Evolutionary conservation across 2,329 filamentous ascomycete species (phyloP).

Genomic region (Fusarium torulosum): DNA sequence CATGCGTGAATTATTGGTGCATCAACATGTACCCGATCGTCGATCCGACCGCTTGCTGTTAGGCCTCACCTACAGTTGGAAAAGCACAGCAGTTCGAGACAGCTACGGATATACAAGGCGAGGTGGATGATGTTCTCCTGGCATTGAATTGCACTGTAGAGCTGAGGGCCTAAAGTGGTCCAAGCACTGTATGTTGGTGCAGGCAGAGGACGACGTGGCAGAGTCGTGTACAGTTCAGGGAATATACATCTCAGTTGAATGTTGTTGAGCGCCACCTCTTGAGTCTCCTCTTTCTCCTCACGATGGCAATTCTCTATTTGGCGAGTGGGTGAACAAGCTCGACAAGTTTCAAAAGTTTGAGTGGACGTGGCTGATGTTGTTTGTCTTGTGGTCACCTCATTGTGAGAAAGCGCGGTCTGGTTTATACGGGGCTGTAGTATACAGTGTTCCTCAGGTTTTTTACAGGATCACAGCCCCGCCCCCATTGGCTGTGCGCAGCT

Average conservation of each 20-base stretch:
- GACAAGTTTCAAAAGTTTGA: not conserved
- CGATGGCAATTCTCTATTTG: too few species aligned
- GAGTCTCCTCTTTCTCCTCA: not conserved
- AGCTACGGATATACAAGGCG: not conserved
- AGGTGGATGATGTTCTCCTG: not conserved
- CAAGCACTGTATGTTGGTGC: constrained; percentile 4
- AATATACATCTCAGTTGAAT: too few species aligned
- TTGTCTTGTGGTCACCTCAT: not conserved
- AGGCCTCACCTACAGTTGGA: constrained; percentile 10
- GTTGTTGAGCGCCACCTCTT: constrained; percentile 2
- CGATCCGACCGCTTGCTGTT: constrained; percentile 20
- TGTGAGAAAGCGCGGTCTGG: not conserved
- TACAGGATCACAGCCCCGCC: not conserved
- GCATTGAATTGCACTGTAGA: constrained; percentile 25
- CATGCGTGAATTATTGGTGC: constrained; percentile 5
- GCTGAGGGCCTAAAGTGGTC: constrained; percentile 14
- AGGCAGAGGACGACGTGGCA: constrained; percentile 21
- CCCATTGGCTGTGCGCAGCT: not conserved
- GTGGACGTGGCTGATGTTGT: not conserved
- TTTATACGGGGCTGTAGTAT: not conserved
- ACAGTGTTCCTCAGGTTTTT: not conserved
- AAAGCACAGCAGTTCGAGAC: not conserved
- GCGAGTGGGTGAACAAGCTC: too few species aligned
- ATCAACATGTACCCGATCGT: constrained; percentile 14
- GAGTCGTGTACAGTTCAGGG: constrained; percentile 8